These are phyloP conservation scores for Neurospora intermedia DNA, from an alignment of 495 filamentous ascomycete genomes.

Conservation along the genomic window DNA sequence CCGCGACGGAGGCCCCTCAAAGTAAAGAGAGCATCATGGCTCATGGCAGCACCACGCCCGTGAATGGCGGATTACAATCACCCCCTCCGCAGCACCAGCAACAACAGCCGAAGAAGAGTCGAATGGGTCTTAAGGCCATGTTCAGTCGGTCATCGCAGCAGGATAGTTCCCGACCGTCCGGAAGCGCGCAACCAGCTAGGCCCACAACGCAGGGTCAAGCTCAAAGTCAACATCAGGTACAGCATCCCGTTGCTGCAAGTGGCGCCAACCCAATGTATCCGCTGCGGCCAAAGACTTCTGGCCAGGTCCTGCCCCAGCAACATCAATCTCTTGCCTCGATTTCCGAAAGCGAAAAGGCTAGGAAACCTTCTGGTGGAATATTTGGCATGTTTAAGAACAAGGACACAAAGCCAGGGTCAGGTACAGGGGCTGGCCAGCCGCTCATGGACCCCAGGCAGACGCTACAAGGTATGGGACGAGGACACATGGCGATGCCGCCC, in stretches of 20 bases:
- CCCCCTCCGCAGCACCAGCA: slow-evolving; percentile 11
- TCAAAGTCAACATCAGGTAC: slow-evolving; percentile 1
- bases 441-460: background rate
- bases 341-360: slow-evolving; percentile 5
- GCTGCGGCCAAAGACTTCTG: background rate
- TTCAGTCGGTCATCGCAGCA: slow-evolving; percentile 9
- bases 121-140: slow-evolving; percentile 21
- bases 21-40: slow-evolving; percentile 24
- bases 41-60: slow-evolving; percentile 14
- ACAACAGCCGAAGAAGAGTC: slow-evolving; percentile 20
- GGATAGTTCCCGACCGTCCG: background rate
- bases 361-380: slow-evolving; percentile 16
- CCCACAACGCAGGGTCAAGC: slow-evolving; percentile 5
- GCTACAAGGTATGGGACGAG: slow-evolving; percentile 1
- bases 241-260: background rate
- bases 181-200: slow-evolving; percentile 1
- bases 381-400: slow-evolving; percentile 20
- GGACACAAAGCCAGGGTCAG: background rate
- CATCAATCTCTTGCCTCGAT: background rate
- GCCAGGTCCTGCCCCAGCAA: background rate
- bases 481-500: slow-evolving; percentile 2
- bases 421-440: background rate
- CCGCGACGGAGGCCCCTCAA: slow-evolving; percentile 8
- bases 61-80: slow-evolving; percentile 6
- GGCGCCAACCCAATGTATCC: slow-evolving; percentile 2